These are phyloP conservation scores for Xylaria flabelliformis DNA, from an alignment of 495 filamentous ascomycete species.

Conservation along the genomic window DNA sequence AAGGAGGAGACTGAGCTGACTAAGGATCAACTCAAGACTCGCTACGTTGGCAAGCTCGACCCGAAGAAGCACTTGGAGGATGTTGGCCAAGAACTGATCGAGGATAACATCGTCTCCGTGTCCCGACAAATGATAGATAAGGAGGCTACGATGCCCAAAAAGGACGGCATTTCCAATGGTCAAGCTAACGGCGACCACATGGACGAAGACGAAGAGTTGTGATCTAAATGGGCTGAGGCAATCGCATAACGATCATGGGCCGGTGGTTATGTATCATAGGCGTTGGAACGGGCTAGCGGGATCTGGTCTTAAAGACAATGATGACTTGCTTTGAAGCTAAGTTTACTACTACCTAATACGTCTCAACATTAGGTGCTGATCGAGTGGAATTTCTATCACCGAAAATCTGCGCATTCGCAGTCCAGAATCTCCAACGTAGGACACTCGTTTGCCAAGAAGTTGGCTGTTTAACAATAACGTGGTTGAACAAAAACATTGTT, in stretches of 20 bases:
- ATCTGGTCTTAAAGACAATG: slow-evolving; percentile 34
- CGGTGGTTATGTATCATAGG: slow-evolving; percentile 44
- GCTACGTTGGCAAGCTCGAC: slow-evolving; percentile 98
- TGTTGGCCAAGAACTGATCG: slow-evolving; percentile 92
- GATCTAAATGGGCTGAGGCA: slow-evolving; percentile 27
- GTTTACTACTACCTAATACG: slow-evolving; percentile 4
- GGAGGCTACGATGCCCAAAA: slow-evolving; percentile 75
- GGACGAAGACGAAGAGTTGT: slow-evolving; percentile 61
- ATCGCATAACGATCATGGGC: slow-evolving; percentile 27
- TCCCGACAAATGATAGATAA: slow-evolving; percentile 99
- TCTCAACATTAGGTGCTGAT: background rate
- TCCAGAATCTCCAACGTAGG: background rate
- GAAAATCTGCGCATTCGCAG: background rate
- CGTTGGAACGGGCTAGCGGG: slow-evolving; percentile 39
- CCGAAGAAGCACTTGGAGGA: slow-evolving; percentile 99
- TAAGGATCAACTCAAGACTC: slow-evolving; percentile 96
- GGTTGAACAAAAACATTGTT: slow-evolving; percentile 19
- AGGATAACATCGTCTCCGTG: slow-evolving; percentile 98
- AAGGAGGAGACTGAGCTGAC: slow-evolving; percentile 97
- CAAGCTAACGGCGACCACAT: slow-evolving; percentile 61
- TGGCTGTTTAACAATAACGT: background rate
- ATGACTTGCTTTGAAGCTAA: slow-evolving; percentile 28
- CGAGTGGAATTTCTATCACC: background rate
- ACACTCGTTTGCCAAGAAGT: background rate
- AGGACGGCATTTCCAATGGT: slow-evolving; percentile 58